Evolutionary conservation across 106 monocot genomes (phyloP).

Genomic region (Hemerocallis citrina): DNA sequence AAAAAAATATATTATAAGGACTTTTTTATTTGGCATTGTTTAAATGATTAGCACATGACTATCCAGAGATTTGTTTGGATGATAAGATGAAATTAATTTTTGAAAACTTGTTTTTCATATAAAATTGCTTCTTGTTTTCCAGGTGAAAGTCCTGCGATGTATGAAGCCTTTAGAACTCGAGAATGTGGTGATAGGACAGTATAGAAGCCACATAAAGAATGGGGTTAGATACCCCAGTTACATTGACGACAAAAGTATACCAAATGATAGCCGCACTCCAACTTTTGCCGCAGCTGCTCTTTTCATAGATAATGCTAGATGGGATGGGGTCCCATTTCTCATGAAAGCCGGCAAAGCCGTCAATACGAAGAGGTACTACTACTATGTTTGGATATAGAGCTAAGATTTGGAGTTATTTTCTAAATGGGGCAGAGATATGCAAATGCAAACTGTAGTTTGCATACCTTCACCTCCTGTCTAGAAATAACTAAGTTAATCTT

Average conservation of each 20-base stretch:
- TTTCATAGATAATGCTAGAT: slow-evolving; percentile 88
- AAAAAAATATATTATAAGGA: no score
- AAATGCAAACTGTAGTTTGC: no score
- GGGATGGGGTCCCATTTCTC: slow-evolving; percentile 94
- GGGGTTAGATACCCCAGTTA: slow-evolving; percentile 64
- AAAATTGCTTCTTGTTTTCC: neutral
- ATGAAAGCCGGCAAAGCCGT: slow-evolving; percentile 96
- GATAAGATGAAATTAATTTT: no score
- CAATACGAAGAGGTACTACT: slow-evolving; percentile 41
- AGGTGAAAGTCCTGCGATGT: slow-evolving; percentile 84
- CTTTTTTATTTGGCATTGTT: no score
- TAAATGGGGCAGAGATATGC: no score
- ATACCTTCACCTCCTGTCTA: no score
- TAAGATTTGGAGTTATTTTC: no score
- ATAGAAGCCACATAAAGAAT: slow-evolving; percentile 65
- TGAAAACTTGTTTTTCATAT: no score
- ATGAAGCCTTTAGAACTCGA: slow-evolving; percentile 71
- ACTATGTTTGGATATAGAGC: no score
- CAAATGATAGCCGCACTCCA: slow-evolving; percentile 68
- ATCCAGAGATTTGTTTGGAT: no score
- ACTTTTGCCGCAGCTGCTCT: slow-evolving; percentile 91
- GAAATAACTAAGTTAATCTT: no score
- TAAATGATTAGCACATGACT: no score
- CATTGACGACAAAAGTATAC: slow-evolving; percentile 67
- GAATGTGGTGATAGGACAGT: slow-evolving; percentile 74